Evolutionary conservation across 768 basidiomycete genomes (phyloP), one percentile per base, ranked within the genome.

Genomic region (Suillus spraguei): DNA sequence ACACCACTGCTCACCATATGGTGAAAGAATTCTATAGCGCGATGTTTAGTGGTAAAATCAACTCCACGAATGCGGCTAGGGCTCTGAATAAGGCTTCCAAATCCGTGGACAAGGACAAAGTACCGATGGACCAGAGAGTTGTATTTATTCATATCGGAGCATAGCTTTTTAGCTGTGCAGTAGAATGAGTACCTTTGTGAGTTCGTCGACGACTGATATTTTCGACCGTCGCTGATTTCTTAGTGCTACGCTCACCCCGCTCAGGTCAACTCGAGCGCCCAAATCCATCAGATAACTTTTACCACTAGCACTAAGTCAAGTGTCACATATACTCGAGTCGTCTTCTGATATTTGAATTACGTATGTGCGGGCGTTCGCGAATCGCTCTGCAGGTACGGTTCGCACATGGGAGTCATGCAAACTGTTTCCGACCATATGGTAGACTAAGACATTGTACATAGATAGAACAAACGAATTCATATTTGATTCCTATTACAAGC

Each of bases 131-230:
- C 32, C 70, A 72, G 63, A 68, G 71, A 41, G 64, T 73, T 24
- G 72, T 73, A 24, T 73, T 73, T 24, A 63, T 72, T 61, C 71
- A 72, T 39, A 72, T 71, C 41, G 72, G 72, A 22, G 64, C 60
- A 28, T 64, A 62, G 59, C 22, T 14, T 47, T 39, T 62, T 20
- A 33, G 17, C 52, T 3, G 20, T 33, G 52, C 32, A 13, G 32
- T n/a, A 10, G 32, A 20, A 28, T 28, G 28, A 8, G 16, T 16
- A 32, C 28, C 14, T 50, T 7, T 28, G 24, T 5, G 28, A 28
- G 28, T 4, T 4, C 2, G 28, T 28, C 28, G 28, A 28, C 28
- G 28, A 28, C 28, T 28, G 28, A 28, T 28, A 28, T 28, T 28
- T 28, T 28, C 28, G 28, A 28, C 28, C 28, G 28, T 28, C 28